phyloP scores from a whole-genome alignment of 768 basidiomycete species.

The Russula sp. region DNA sequence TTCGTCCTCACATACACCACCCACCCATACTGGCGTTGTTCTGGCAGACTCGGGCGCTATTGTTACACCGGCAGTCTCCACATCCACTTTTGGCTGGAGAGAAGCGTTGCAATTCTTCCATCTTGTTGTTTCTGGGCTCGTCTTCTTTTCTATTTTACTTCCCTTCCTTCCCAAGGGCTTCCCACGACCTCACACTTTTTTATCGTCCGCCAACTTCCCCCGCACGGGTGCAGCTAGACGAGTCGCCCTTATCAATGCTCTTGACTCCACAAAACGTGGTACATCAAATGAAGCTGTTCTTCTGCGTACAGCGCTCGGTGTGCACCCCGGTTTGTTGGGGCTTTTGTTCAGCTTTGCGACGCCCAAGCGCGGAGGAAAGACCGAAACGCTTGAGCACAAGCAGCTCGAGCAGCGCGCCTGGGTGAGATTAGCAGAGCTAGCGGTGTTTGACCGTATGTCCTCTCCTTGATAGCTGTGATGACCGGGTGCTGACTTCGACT shows the following conservation, averaged over 20 bases:
- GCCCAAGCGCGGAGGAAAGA: conserved; percentile 27
- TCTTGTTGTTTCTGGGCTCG: conserved; percentile 54
- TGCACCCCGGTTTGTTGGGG: conserved; percentile 34
- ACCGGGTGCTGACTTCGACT: conserved; percentile 7
- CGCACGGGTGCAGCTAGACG: conserved; percentile 23
- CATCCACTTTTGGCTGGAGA: conserved; percentile 39
- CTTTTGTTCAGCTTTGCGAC: conserved; percentile 30
- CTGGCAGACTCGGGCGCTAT: conserved; percentile 36
- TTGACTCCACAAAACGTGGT: conserved; percentile 33
- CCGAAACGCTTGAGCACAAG: conserved; percentile 34
- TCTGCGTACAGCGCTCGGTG: conserved; percentile 38
- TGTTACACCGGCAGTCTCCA: conserved; percentile 21
- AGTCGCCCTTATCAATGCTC: conserved; percentile 31
- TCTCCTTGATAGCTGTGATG: background rate
- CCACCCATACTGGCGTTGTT: conserved; percentile 56
- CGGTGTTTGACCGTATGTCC: conserved; percentile 36
- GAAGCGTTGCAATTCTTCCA: conserved; percentile 61
- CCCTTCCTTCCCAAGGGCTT: conserved; percentile 37
- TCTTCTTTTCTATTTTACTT: conserved; percentile 53
- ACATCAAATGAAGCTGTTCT: conserved; percentile 34
- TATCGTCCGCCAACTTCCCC: conserved; percentile 2
- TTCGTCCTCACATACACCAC: conserved; percentile 33
- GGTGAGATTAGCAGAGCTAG: conserved; percentile 46
- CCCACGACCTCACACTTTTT: background rate
- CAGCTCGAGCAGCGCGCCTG: conserved; percentile 45